A percentile compares a stretch with the other conserved stretches of the same genome.
Evolutionary conservation across 176 grass and related monocot species (phyloP).

Genomic region (Raddia distichophylla): DNA sequence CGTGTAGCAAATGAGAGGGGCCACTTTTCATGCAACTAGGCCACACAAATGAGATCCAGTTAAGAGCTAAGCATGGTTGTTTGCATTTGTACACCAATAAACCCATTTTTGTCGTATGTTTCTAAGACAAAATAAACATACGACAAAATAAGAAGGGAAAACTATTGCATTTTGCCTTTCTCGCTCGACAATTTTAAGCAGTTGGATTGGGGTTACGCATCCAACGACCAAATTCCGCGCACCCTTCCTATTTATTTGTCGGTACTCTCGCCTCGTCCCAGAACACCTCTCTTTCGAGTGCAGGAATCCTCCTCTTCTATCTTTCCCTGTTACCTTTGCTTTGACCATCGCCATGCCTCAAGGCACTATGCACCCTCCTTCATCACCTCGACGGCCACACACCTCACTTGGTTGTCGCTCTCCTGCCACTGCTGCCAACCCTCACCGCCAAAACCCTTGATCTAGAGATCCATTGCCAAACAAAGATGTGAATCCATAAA

Average conservation of each 20-base stretch:
- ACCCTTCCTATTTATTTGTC: background rate
- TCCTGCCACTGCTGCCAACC: background rate
- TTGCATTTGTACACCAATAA: too few relatives aligned
- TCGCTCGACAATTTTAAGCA: background rate
- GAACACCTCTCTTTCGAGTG: background rate
- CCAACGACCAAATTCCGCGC: background rate
- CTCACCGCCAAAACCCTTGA: background rate
- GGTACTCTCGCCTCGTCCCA: too few relatives aligned
- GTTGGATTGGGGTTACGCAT: background rate
- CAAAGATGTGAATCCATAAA: background rate
- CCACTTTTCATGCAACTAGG: too few relatives aligned
- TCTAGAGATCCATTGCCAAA: background rate
- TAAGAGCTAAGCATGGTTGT: too few relatives aligned
- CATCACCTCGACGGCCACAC: too few relatives aligned
- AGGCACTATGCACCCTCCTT: too few relatives aligned
- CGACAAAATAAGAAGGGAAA: background rate
- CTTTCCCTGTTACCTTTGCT: background rate
- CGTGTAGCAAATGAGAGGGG: too few relatives aligned
- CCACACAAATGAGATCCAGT: too few relatives aligned
- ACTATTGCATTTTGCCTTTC: background rate
- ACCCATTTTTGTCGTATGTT: too few relatives aligned
- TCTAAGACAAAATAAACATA: background rate
- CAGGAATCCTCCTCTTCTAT: too few relatives aligned
- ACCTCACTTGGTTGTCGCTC: background rate
- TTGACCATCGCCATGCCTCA: rapidly evolving